A percentile compares a stretch with the other conserved stretches of the same genome.
Evolutionary conservation across 2,329 filamentous ascomycete genomes (phyloP).

Genomic region (Epichloe bromicola): DNA sequence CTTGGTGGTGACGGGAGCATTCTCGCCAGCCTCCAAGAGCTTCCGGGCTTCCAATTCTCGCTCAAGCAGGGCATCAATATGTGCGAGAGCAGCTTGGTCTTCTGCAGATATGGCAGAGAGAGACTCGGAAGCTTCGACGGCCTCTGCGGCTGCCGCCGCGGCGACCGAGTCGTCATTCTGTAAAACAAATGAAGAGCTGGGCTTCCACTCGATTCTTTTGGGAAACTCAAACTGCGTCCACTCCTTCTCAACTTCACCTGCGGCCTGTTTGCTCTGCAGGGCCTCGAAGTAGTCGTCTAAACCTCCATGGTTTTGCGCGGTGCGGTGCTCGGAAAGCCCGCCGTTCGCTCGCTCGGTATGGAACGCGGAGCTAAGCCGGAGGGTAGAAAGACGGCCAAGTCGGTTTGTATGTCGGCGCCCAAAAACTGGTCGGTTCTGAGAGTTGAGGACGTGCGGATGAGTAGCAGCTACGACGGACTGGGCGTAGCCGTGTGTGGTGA

Average conservation of each 20-base stretch:
- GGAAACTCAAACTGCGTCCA: constrained; percentile 89
- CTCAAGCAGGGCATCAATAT: constrained; percentile 75
- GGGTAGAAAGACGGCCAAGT: constrained; percentile 38
- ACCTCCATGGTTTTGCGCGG: constrained; percentile 45
- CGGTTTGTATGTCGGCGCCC: constrained; percentile 43
- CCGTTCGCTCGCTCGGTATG: constrained; percentile 43
- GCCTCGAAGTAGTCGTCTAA: constrained; percentile 88
- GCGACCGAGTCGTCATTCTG: constrained; percentile 43
- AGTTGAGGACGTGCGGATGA: constrained; percentile 65
- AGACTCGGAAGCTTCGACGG: constrained; percentile 22
- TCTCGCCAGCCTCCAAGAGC: constrained; percentile 30
- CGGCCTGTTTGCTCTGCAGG: constrained; percentile 63
- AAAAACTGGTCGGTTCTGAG: constrained; percentile 53
- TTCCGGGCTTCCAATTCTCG: constrained; percentile 55
- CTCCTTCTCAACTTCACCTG: constrained; percentile 57
- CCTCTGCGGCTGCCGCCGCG: constrained; percentile 19
- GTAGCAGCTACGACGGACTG: constrained; percentile 94
- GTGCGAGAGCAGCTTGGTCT: constrained; percentile 52
- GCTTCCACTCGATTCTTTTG: constrained; percentile 81
- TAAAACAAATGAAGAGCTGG: constrained; percentile 39
- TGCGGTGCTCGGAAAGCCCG: constrained; percentile 42
- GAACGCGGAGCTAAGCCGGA: constrained; percentile 66
- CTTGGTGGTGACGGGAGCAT: constrained; percentile 24
- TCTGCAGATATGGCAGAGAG: constrained; percentile 29
- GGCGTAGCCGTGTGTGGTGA: constrained; percentile 94